These are phyloP conservation scores for Apiosordaria backusii DNA, from an alignment of 495 filamentous ascomycete species.

Conservation along the genomic window DNA sequence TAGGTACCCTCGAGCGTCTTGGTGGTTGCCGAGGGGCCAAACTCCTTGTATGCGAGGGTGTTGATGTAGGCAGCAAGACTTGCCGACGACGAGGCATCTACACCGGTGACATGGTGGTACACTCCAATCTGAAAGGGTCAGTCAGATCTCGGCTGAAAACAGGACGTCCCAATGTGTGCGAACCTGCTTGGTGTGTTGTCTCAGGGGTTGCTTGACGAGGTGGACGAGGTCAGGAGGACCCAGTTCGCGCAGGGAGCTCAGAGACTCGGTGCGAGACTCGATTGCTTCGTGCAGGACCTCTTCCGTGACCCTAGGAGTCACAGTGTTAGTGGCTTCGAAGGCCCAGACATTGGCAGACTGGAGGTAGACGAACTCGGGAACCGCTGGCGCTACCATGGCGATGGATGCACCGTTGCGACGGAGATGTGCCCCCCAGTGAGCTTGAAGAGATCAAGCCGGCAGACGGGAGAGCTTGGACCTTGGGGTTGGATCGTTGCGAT, in stretches of 20 bases:
- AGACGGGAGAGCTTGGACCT: slow-evolving; percentile 9
- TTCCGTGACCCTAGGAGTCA: slow-evolving; percentile 74
- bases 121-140: slow-evolving; percentile 65
- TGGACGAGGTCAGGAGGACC: slow-evolving; percentile 95
- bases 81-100: slow-evolving; percentile 95
- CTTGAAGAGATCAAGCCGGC: background rate
- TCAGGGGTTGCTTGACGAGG: slow-evolving; percentile 78
- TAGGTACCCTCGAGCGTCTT: slow-evolving; percentile 93
- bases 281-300: slow-evolving; percentile 84
- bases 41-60: slow-evolving; percentile 84
- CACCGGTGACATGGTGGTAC: slow-evolving; percentile 97
- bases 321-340: background rate
- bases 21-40: slow-evolving; percentile 69
- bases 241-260: slow-evolving; percentile 80
- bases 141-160: slow-evolving; percentile 19
- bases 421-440: slow-evolving; percentile 1
- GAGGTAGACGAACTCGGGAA: slow-evolving; percentile 69
- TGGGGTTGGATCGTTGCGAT: background rate
- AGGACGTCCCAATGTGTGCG: slow-evolving; percentile 14
- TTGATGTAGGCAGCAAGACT: slow-evolving; percentile 98
- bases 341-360: slow-evolving; percentile 22
- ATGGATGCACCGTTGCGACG: slow-evolving; percentile 11
- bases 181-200: slow-evolving; percentile 63
- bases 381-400: slow-evolving; percentile 82
- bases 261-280: slow-evolving; percentile 81